Percentiles rank a stretch among this genome's conserved stretches.
phyloP scores from a whole-genome alignment of 805 yeast species.

The Crinitomyces ghanaensis region DNA sequence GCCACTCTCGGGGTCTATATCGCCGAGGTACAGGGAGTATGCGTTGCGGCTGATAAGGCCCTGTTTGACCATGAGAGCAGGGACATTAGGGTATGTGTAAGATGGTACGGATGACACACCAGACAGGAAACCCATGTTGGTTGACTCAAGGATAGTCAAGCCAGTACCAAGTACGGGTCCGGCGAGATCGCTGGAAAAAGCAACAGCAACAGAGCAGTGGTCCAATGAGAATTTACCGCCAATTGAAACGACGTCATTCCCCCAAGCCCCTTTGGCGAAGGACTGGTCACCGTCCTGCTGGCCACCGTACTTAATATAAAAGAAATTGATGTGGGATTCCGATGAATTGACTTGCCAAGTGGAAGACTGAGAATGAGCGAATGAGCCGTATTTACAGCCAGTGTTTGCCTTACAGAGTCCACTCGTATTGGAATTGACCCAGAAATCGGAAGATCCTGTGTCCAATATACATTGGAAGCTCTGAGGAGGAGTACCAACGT shows the following conservation, averaged over 20 bases:
- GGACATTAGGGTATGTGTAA: slow-evolving; percentile 47
- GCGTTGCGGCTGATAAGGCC: slow-evolving; percentile 32
- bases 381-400: not conserved
- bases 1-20: slow-evolving; percentile 24
- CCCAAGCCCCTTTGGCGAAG: slow-evolving; percentile 46
- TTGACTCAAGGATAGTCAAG: slow-evolving; percentile 23
- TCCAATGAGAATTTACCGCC: slow-evolving; percentile 39
- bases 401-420: slow-evolving; percentile 4
- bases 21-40: slow-evolving; percentile 36
- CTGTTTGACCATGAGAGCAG: slow-evolving; percentile 40
- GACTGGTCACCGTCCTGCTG: slow-evolving; percentile 39
- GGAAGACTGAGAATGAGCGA: slow-evolving; percentile 1
- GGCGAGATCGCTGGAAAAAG: slow-evolving; percentile 46
- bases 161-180: slow-evolving; percentile 39
- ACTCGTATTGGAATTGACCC: slow-evolving; percentile 28
- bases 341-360: slow-evolving; percentile 12
- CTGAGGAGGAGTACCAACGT: slow-evolving; percentile 35
- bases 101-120: slow-evolving; percentile 22
- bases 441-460: slow-evolving; percentile 39
- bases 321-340: slow-evolving; percentile 11
- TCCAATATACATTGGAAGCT: slow-evolving; percentile 31
- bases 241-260: slow-evolving; percentile 45
- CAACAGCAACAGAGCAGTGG: slow-evolving; percentile 47
- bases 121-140: slow-evolving; percentile 23
- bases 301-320: slow-evolving; percentile 15